Evolutionary conservation across 192 early-diverging fungal species (phyloP), one percentile per base, ranked within the genome.

Genomic region (Backusella tarrabulga): DNA sequence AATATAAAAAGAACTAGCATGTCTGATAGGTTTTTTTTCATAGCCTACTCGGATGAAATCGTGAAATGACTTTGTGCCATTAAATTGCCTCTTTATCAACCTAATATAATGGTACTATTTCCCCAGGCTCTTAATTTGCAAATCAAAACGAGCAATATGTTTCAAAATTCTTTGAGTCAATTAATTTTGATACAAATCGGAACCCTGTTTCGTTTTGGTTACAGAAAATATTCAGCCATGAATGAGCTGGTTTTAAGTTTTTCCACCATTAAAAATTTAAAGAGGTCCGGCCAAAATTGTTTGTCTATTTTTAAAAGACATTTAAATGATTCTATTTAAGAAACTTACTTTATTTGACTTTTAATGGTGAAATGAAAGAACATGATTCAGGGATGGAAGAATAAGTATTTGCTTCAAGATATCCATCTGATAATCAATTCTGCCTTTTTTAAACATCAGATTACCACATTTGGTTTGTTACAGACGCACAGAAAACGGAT

Each of bases 401-500:
- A 60, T 60, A 60, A 60, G n/a, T 23, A 19, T 23, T 4, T 12
- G 2, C 11, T 11, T 2, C 23, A 26, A 29, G 46, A 15, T 26
- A 60, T 60, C 56, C 56, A 63, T 63, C 56, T 63, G 56, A 63
- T 63, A 63, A 63, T 63, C 56, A 63, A 26, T 63, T 63, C 3
- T 63, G 29, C 7, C 9, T 63, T 29, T 29, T 63, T 63, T 63
- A 63, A 63, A 63, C 56, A 23, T 63, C 56, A 63, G 56, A 63
- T 14, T 4, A 23, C 56, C 26, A 3, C 23, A 63, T 63, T 63
- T 63, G 56, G 56, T 12, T 63, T 23, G 56, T 63, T 63, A 63
- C 56, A 63, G 56, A 23, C 56, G 56, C 23, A 63, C 56, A 63
- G 4, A 63, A 63, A 63, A 50, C 46, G 8, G 26, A 63, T 63